phyloP scores from a whole-genome alignment of 345 rosid genomes.

The Eucalyptus tenuipes region DNA sequence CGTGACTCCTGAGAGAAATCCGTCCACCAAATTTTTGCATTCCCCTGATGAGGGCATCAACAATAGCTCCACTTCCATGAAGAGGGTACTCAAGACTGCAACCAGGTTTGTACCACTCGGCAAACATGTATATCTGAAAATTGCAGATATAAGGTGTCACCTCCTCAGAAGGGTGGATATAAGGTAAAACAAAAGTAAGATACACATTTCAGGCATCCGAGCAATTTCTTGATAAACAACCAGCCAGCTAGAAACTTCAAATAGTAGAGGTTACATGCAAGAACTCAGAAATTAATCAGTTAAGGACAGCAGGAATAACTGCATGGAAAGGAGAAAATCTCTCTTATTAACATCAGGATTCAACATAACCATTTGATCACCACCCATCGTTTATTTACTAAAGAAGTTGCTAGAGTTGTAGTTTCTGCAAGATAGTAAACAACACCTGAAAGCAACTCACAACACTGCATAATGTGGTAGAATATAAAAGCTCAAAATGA shows the following conservation, averaged over 20 bases:
- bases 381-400: background rate
- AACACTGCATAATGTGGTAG: background rate
- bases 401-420: background rate
- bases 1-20: conserved; percentile 66
- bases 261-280: background rate
- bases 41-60: conserved; percentile 80
- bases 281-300: background rate
- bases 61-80: conserved; percentile 73
- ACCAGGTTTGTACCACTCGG: conserved; percentile 96
- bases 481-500: background rate
- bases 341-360: background rate
- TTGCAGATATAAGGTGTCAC: background rate
- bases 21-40: conserved; percentile 77
- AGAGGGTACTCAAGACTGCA: conserved; percentile 78
- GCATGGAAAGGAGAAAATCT: background rate
- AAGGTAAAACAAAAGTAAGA: background rate
- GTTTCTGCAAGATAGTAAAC: background rate
- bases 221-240: background rate
- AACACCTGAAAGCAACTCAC: background rate
- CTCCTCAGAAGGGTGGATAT: background rate
- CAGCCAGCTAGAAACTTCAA: background rate
- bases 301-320: background rate
- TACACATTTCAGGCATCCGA: background rate
- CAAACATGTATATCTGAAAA: conserved; percentile 89
- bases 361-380: background rate